Evolutionary conservation across 495 filamentous ascomycete species (phyloP).

Genomic region (Tuber borchii): DNA sequence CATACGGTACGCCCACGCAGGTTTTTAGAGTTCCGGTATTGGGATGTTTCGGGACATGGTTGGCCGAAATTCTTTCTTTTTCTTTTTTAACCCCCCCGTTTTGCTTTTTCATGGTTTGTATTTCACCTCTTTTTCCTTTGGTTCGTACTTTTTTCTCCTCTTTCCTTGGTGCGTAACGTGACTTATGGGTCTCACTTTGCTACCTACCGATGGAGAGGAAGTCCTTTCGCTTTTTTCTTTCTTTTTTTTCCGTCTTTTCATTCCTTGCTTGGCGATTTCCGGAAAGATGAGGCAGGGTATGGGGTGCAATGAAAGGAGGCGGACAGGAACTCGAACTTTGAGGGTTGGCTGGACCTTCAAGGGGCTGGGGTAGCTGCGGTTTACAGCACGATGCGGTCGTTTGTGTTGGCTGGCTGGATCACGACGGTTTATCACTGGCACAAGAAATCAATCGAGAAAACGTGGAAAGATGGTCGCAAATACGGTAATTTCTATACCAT

Average conservation of each 20-base stretch:
- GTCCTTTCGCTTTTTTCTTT: slow-evolving; percentile 1
- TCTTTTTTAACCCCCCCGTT: neutral
- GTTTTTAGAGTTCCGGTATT: slow-evolving; percentile 17
- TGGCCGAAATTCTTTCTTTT: slow-evolving; percentile 22
- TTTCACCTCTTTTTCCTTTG: slow-evolving; percentile 8
- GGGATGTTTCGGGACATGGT: slow-evolving; percentile 11
- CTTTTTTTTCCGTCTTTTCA: neutral
- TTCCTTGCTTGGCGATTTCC: slow-evolving; percentile 32
- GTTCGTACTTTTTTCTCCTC: slow-evolving; percentile 16
- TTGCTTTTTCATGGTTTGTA: slow-evolving; percentile 17
- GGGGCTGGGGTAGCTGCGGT: slow-evolving; percentile 12
- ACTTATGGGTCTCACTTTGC: slow-evolving; percentile 16
- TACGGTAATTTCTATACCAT: slow-evolving; percentile 4
- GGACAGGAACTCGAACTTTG: slow-evolving; percentile 22
- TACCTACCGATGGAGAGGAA: slow-evolving; percentile 26
- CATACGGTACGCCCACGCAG: slow-evolving; percentile 30
- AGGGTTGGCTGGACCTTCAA: slow-evolving; percentile 18
- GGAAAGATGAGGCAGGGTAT: slow-evolving; percentile 30
- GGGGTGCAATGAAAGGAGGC: slow-evolving; percentile 16
- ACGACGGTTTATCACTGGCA: slow-evolving; percentile 1
- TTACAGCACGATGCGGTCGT: slow-evolving; percentile 20
- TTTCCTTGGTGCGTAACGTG: slow-evolving; percentile 24
- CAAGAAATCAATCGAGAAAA: slow-evolving; percentile 1
- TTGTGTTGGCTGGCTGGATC: slow-evolving; percentile 17
- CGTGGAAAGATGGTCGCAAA: neutral